Conservation (phyloP, 129 eudicot species). For the Flaveria linearis region DNA sequence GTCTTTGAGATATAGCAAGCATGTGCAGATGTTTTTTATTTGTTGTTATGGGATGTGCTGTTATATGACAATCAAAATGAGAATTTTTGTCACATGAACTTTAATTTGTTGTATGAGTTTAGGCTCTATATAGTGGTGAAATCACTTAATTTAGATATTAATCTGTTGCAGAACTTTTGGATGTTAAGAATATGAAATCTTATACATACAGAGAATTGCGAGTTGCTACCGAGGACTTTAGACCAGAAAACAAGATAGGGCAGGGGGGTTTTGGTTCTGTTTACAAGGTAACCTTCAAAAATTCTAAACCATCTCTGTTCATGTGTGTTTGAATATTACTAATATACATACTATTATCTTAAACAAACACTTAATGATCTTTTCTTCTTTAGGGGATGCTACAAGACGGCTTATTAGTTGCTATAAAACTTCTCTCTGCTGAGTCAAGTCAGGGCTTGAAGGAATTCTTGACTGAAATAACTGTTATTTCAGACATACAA, state of each 20-base stretch:
- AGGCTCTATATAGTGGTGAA: slow-evolving; percentile 4
- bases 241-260: slow-evolving; percentile 64
- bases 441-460: slow-evolving; percentile 75
- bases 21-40: not conserved
- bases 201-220: slow-evolving; percentile 63
- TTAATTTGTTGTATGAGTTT: not conserved
- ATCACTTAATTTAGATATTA: slow-evolving; percentile 19
- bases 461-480: slow-evolving; percentile 77
- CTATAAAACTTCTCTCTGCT: slow-evolving; percentile 76
- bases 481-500: slow-evolving; percentile 60
- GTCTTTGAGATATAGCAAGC: not conserved
- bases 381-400: slow-evolving; percentile 77
- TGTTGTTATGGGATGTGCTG: not conserved
- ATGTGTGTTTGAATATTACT: slow-evolving; percentile 14
- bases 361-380: slow-evolving; percentile 5
- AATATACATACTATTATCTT: slow-evolving; percentile 16
- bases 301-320: not conserved
- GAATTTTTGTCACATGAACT: not conserved
- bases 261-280: slow-evolving; percentile 92
- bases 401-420: slow-evolving; percentile 64
- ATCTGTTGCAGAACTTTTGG: slow-evolving; percentile 59
- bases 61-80: not conserved
- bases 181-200: slow-evolving; percentile 44
- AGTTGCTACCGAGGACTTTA: slow-evolving; percentile 65
- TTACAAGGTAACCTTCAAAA: slow-evolving; percentile 58